These are phyloP conservation scores for Penicillium oxalicum DNA, from an alignment of 2,329 filamentous ascomycete species.

Conservation along the genomic window DNA sequence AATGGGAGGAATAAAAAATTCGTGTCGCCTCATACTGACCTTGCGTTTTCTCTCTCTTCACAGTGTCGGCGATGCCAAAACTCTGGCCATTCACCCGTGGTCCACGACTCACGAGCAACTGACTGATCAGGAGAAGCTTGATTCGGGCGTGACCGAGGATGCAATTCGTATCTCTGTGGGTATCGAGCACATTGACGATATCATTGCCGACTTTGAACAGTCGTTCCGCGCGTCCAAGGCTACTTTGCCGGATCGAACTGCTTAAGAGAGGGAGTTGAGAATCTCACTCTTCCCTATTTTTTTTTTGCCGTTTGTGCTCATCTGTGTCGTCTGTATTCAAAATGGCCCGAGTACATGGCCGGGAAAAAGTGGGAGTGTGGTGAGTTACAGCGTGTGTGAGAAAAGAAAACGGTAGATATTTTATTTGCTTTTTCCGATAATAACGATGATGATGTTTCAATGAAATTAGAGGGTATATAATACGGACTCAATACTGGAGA, in stretches of 20 bases:
- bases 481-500: too few species aligned
- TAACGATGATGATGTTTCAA: too few species aligned
- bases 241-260: conserved; percentile 31
- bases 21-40: conserved; percentile 50
- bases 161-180: conserved; percentile 93
- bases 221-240: conserved; percentile 59
- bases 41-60: conserved; percentile 50
- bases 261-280: neutral
- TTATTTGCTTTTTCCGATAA: too few species aligned
- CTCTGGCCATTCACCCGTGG: conserved; percentile 91
- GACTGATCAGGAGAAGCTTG: conserved; percentile 69
- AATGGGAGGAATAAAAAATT: neutral
- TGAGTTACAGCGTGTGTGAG: too few species aligned
- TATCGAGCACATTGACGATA: conserved; percentile 95
- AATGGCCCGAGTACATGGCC: too few species aligned
- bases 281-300: too few species aligned
- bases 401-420: too few species aligned
- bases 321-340: too few species aligned
- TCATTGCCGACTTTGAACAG: conserved; percentile 92
- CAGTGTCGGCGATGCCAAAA: conserved; percentile 86
- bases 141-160: conserved; percentile 79
- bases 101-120: conserved; percentile 93
- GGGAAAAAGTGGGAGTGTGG: too few species aligned
- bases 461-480: too few species aligned
- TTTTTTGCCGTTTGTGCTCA: too few species aligned